phyloP scores from a whole-genome alignment of 352 stramenopile genomes.

The Sclerospora graminicola region DNA sequence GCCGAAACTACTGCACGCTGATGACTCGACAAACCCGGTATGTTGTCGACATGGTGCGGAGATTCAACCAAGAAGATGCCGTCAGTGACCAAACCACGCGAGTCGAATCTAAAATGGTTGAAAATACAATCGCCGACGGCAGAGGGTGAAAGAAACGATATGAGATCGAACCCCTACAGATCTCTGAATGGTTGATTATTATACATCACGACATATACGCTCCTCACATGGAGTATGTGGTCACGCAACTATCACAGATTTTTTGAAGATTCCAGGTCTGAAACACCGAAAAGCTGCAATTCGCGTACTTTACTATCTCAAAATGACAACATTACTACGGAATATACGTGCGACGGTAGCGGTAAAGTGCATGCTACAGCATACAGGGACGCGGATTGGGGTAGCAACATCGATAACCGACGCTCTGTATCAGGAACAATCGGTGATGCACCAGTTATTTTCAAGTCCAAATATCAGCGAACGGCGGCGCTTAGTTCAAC shows the following conservation, averaged over 20 bases:
- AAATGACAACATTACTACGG: too few relatives aligned
- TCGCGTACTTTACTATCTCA: too few relatives aligned
- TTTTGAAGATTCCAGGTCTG: neutral
- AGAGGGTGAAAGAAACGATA: neutral
- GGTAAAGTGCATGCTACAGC: too few relatives aligned
- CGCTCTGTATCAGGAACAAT: too few relatives aligned
- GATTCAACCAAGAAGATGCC: neutral
- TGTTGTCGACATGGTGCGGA: neutral
- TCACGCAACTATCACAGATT: neutral
- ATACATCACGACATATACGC: neutral
- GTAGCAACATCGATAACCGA: too few relatives aligned
- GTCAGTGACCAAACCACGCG: neutral
- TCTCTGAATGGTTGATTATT: neutral
- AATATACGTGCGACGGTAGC: too few relatives aligned
- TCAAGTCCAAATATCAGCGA: too few relatives aligned
- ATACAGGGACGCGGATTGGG: too few relatives aligned
- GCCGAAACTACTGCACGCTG: neutral
- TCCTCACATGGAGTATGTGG: neutral
- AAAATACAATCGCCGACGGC: neutral
- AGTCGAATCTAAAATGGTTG: neutral
- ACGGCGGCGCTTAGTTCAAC: too few relatives aligned
- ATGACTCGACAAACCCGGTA: neutral
- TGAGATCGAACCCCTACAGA: neutral
- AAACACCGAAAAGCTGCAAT: neutral
- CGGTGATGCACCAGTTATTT: too few relatives aligned